Evolutionary conservation across 1,284 basidiomycete species (phyloP), one percentile per base, ranked within the genome.

Genomic region (Puccinia coronata): DNA sequence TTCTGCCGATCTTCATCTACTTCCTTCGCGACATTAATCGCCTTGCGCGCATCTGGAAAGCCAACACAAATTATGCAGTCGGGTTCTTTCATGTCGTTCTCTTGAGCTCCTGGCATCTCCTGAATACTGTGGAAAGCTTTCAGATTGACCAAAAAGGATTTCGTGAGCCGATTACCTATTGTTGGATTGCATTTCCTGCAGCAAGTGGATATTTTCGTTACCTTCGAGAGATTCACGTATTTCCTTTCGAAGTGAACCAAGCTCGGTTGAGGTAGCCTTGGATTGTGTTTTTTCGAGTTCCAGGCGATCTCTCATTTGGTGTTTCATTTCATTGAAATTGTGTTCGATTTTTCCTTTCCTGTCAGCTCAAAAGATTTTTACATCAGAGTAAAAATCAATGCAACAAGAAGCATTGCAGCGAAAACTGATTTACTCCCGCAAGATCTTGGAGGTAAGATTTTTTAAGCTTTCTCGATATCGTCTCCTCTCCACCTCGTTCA

Each of bases 231-330:
- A 70, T 55, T 79, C 53, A 28, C 23, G 28, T 49, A 70, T 43
- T 70, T 79, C 76, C 31, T 79, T 70, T 51, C 76, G 61, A 43
- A 79, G 61, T 41, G 31, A 69, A 20, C 43, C n/a, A 51, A 79
- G 41, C 36, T 70, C 65, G 57, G 39, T 25, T 41, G 61, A 34
- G 47, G 31, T 70, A 79, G 36, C 43, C 16, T 36, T 49, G 28
- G 36, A 55, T 69, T 39, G 47, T 39, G 23, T 31, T 55, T 73
- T 73, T 73, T 73, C 71, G 25, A 53, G 34, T 23, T 31, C 71
- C 14, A 73, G 34, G 2, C 51, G 71, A 6, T 55, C 51, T 51
- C 47, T 25, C 0, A 73, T 2, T 73, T 73, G 71, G 34, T 41
- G 16, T 36, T 73, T 73, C 71, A 73, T 55, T 73, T 55, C 51